These are phyloP conservation scores for Yamadazyma friedrichii DNA, from an alignment of 1,139 yeast genomes.

Conservation along the genomic window DNA sequence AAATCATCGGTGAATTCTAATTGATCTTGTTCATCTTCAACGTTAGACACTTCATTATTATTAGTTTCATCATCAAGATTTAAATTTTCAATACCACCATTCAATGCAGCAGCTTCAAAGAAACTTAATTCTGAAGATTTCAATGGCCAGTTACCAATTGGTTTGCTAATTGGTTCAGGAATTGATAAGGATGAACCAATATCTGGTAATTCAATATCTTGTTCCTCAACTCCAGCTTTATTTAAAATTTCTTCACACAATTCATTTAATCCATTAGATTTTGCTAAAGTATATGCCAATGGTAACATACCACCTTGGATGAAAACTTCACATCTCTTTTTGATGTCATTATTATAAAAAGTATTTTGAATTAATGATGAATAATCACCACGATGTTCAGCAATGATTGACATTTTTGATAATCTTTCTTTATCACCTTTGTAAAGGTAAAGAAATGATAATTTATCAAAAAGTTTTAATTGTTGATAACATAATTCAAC, in stretches of 20 bases:
- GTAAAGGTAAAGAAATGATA: slow-evolving; percentile 81
- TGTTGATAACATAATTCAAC: slow-evolving; percentile 91
- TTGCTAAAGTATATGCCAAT: slow-evolving; percentile 91
- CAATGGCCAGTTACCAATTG: slow-evolving; percentile 76
- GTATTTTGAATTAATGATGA: slow-evolving; percentile 83
- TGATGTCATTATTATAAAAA: slow-evolving; percentile 71
- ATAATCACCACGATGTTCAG: slow-evolving; percentile 83
- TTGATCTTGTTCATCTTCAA: slow-evolving; percentile 17
- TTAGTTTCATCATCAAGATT: slow-evolving; percentile 44
- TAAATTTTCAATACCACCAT: slow-evolving; percentile 72
- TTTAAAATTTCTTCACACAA: slow-evolving; percentile 69
- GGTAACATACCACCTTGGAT: slow-evolving; percentile 81
- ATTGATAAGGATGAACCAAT: slow-evolving; percentile 40
- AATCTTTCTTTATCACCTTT: slow-evolving; percentile 80
- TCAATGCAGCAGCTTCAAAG: slow-evolving; percentile 77
- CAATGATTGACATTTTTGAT: slow-evolving; percentile 82
- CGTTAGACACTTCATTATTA: background rate
- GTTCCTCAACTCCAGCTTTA: slow-evolving; percentile 65
- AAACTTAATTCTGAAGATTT: slow-evolving; percentile 69
- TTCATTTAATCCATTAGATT: slow-evolving; percentile 76
- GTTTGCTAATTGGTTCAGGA: slow-evolving; percentile 48
- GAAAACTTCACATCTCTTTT: slow-evolving; percentile 73
- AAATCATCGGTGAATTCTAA: slow-evolving; percentile 39
- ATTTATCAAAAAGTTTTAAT: slow-evolving; percentile 79
- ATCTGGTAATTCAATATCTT: slow-evolving; percentile 67